phyloP scores from a whole-genome alignment of 2,329 filamentous ascomycete genomes.

The Fusarium metavorans region DNA sequence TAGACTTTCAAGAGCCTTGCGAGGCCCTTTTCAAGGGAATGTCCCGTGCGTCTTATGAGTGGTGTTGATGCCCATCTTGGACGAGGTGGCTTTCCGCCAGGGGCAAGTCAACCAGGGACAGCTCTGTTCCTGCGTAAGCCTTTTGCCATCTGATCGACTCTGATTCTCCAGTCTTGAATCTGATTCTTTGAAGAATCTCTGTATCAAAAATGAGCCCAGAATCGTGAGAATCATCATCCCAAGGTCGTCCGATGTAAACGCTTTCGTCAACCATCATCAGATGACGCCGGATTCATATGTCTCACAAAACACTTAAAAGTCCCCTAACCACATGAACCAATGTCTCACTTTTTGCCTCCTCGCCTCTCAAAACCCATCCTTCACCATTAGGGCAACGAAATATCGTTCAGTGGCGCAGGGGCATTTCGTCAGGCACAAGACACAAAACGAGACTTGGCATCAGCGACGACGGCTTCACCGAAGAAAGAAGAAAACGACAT shows the following conservation, averaged over 20 bases:
- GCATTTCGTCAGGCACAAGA: not conserved
- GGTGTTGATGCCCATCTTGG: constrained; percentile 4
- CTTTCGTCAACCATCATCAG: constrained; percentile 1
- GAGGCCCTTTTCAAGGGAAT: not conserved
- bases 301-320: not conserved
- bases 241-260: not conserved
- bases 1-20: not conserved
- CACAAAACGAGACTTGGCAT: not conserved
- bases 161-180: not conserved
- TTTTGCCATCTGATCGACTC: constrained; percentile 16
- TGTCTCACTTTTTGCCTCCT: constrained; percentile 19
- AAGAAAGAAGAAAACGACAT: not conserved
- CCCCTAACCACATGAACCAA: not conserved
- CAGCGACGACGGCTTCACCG: not conserved
- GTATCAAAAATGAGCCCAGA: not conserved
- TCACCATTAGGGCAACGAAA: not conserved
- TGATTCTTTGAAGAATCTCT: not conserved
- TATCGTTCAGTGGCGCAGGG: not conserved
- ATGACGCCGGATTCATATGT: not conserved
- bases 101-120: not conserved
- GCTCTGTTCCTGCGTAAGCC: constrained; percentile 36
- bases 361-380: constrained; percentile 16
- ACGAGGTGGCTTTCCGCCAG: not conserved
- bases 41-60: not conserved
- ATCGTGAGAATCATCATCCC: not conserved